phyloP scores from a whole-genome alignment of 2,329 filamentous ascomycete species.

The Aspergillus aculeatinus region DNA sequence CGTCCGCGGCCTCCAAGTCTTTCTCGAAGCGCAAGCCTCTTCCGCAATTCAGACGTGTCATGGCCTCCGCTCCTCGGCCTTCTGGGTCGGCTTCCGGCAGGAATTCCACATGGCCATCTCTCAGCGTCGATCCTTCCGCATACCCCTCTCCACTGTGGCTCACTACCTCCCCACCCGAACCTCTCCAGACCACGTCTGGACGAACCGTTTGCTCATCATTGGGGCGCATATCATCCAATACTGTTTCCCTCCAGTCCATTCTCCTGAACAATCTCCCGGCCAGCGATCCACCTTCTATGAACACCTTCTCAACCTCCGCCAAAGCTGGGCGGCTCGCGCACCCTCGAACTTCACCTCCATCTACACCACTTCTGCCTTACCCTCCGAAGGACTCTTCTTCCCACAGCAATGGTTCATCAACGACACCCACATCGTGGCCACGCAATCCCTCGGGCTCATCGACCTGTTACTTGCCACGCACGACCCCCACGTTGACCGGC shows the following conservation, averaged over 20 bases:
- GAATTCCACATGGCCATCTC: conserved; percentile 49
- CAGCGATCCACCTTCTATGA: background rate
- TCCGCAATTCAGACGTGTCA: conserved; percentile 8
- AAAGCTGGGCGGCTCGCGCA: background rate
- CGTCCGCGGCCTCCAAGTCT: conserved; percentile 26
- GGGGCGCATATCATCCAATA: conserved; percentile 61
- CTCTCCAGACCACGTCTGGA: conserved; percentile 23
- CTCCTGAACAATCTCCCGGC: background rate
- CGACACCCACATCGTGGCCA: background rate
- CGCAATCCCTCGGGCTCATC: background rate
- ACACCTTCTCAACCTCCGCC: background rate
- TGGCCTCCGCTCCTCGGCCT: conserved; percentile 12
- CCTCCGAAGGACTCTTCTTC: background rate
- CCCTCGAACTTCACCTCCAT: background rate
- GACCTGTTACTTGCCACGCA: background rate
- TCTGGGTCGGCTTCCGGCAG: conserved; percentile 38
- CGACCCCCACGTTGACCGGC: conserved; percentile 47
- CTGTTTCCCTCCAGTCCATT: conserved; percentile 49
- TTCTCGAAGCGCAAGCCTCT: conserved; percentile 19
- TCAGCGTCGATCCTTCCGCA: conserved; percentile 33
- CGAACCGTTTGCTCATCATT: conserved; percentile 60
- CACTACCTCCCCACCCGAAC: background rate
- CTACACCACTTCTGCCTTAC: background rate
- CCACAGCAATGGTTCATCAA: background rate
- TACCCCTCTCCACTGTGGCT: background rate